Base-by-base conservation (phyloP, 345 rosid species). In the Camelina hispida region DNA sequence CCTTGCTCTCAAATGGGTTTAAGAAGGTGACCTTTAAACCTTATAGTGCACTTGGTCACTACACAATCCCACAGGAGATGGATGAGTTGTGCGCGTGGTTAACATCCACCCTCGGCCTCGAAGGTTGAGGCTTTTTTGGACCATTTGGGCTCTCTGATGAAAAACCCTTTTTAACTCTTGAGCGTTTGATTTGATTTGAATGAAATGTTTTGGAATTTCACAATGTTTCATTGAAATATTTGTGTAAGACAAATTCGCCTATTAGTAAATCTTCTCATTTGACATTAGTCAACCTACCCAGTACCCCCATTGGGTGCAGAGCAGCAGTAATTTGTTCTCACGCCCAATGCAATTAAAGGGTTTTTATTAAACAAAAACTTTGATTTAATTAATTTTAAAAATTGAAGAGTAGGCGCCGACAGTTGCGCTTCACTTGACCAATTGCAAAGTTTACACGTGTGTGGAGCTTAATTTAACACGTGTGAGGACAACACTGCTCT, bases 1-100 rank as follows among this genome's bases (percentile, higher is more conserved):
- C 84, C 43, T 76, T 94, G 84, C 63, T 38, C 51, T 69, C 91
- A 51, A 77, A 81, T 50, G 93, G 97, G 62, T 94, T 94, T 80
- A 79, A 77, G 84, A 81, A 87, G 60, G 80, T 71, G n/a, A 82
- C 91, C 35, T 91, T 94, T 83, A 91, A 87, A 80, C 62, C 93
- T 37, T 94, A 88, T 78, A 80, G 54, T 61, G 91, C 89, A 81
- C 96, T 94, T 38, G 99, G 99, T 32, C 99, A 94, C 83, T 80
- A 86, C 84, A 94, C 96, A 7, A 84, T 87, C 74, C 97, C 97
- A 13, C 85, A 90, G 75, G 99, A 94, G 88, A 87, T 88, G 96
- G 87, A 91, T 14, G 87, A 85, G 74, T 86, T 91, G 47, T 90
- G 93, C 58, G 71, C 85, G 14, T 94, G 97, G 97, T 81, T 94